Base-by-base conservation (phyloP, 1,284 basidiomycete genomes). In the Fomitopsis pinicola region DNA sequence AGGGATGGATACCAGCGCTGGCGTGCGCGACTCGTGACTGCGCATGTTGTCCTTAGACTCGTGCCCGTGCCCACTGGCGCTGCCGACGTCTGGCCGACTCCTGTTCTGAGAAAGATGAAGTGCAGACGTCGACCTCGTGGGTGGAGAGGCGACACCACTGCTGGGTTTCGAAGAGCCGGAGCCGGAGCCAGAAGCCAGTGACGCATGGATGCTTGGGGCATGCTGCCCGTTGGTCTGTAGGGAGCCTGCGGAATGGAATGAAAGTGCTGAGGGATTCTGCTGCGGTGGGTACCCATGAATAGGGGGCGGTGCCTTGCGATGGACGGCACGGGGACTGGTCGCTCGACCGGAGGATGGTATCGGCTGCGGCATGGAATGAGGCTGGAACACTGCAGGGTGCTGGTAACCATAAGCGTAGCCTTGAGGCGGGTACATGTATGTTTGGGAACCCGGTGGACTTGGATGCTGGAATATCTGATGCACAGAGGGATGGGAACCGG, bases 81-180 rank as follows among this genome's bases (percentile, higher is more conserved):
- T 35, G 28, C 50, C n/a, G 30, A 53, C 50, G 8, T 54, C 52
- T 33, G 52, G 52, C 52, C 52, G 56, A 28, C 64, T 61, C 52
- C 62, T 54, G 15, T n/a, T 54, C 62, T 33, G 48, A 42, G 60
- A 62, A 7, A 54, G 52, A 2, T 54, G 33, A 9, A 40, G 6
- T 7, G 35, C 52, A 40, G 52, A 54, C 14, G 28, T 22, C 14
- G 52, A 54, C 12, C 7, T 15, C 5, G 52, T 19, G 33, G n/a
- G 52, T 9, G 36, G 52, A 12, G 52, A 54, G n/a, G 19, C 35
- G 19, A 54, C 5, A 5, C 52, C 52, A 6, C n/a, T 14, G 35
- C 52, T 54, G 9, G 52, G 19, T 5, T 12, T 5, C 14, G 55
- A 57, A 3, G 40, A 57, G 6, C 38, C 55, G 22, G 55, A 45